Percentiles rank a stretch among this genome's conserved stretches.
phyloP scores from a whole-genome alignment of 139 green algal species.

The Dunaliella sp. region DNA sequence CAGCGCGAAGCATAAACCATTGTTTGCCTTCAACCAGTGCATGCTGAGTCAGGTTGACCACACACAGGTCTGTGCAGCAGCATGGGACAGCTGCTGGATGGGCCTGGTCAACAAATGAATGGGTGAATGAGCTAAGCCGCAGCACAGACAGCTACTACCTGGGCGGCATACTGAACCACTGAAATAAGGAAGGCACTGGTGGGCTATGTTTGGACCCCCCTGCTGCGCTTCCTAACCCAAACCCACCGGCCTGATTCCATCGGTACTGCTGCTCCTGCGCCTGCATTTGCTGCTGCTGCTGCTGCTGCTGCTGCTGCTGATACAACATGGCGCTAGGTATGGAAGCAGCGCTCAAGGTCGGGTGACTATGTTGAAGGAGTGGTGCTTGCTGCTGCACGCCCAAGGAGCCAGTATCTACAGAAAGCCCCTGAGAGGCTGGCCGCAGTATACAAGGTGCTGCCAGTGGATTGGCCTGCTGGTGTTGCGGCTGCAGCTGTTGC shows the following conservation, averaged over 20 bases:
- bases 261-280: not conserved
- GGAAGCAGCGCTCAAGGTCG: not conserved
- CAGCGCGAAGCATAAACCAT: no score
- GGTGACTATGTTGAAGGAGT: not conserved
- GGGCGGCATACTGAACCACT: not conserved
- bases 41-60: no score
- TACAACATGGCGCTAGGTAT: not conserved
- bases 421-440: no score
- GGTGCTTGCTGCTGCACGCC: not conserved
- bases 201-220: not conserved
- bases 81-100: no score
- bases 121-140: no score
- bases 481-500: not conserved
- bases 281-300: not conserved
- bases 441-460: not conserved
- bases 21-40: no score
- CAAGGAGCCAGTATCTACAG: not conserved
- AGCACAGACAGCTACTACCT: no score
- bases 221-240: not conserved
- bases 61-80: no score
- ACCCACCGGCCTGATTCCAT: not conserved
- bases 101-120: no score
- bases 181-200: not conserved
- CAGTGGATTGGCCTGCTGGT: not conserved
- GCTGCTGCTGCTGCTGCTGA: not conserved